Evolutionary conservation across 2,329 filamentous ascomycete genomes (phyloP), one percentile per base, ranked within the genome.

Genomic region (Sarocladiaceae sp.): DNA sequence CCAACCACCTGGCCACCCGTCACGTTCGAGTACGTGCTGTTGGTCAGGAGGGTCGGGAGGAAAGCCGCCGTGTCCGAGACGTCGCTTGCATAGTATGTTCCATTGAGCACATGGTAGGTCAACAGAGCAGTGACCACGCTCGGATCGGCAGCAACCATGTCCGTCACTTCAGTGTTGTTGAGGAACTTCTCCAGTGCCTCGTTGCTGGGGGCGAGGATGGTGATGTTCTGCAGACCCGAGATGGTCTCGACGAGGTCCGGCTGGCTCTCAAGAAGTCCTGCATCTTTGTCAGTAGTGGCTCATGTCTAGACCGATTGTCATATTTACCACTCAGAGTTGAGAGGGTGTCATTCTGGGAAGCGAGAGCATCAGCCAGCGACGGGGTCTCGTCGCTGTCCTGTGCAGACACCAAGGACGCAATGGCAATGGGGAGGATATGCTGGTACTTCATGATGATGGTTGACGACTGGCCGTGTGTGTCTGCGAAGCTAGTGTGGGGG

Each of bases 31-130:
- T 69, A 70, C 15, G 61, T 59, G 13, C 60, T 47, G 43, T 70
- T 69, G 16, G 45, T 50, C 44, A 83, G 61, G 6, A 73, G 44
- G 1, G 67, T 70, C 3, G 58, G 59, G 21, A 68, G 52, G 33
- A 69, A 66, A 3, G 55, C 46, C 0, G 63, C 49, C 1, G 53
- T 52, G 2, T 54, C 53, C n/a, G 57, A 61, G 3, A 57, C 48
- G 6, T 55, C 50, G 42, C 68, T 60, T 4, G 56, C 57, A 20
- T 57, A 59, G 18, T 63, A 63, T 1, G 60, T 68, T 24, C 68
- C 70, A 40, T 70, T 66, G 39, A 82, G 60, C 35, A 82, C 69
- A 56, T 83, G 78, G 62, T 83, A 83, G 23, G 67, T 57, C 4
- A 83, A 66, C 29, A 82, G 66, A 19, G 57, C 58, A 18, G 61